Conservation (phyloP, 2,329 filamentous ascomycete genomes). For the Exophiala calicioides region DNA sequence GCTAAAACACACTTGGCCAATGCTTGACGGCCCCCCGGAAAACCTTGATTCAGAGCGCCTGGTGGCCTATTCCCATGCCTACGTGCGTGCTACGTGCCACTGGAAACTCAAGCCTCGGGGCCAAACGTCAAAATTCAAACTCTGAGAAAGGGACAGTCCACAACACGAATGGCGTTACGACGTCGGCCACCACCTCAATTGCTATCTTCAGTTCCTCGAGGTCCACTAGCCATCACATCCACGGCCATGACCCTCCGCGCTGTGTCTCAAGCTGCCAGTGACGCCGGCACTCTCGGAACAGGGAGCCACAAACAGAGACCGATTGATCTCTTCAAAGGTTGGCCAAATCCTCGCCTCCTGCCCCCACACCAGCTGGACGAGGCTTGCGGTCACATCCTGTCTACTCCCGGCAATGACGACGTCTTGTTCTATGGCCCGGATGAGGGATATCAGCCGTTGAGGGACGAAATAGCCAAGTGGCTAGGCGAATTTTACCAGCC, state of each 20-base stretch:
- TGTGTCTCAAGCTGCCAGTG: not conserved
- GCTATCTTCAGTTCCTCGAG: not conserved
- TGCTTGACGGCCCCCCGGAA: too few relatives aligned
- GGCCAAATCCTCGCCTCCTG: slow-evolving; percentile 60
- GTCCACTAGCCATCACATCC: not conserved
- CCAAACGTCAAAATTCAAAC: too few relatives aligned
- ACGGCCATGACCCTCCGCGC: slow-evolving; percentile 17
- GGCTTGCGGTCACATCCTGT: slow-evolving; percentile 50
- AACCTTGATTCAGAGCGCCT: too few relatives aligned
- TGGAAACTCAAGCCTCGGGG: too few relatives aligned
- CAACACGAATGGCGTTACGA: too few relatives aligned
- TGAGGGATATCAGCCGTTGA: slow-evolving; percentile 69
- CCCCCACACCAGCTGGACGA: slow-evolving; percentile 62
- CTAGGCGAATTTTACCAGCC: slow-evolving; percentile 63
- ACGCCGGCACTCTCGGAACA: slow-evolving; percentile 5
- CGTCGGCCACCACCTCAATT: not conserved
- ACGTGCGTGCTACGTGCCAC: too few relatives aligned
- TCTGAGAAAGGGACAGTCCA: too few relatives aligned
- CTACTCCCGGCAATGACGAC: slow-evolving; percentile 33
- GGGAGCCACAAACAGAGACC: slow-evolving; percentile 14
- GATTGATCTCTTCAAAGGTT: slow-evolving; percentile 49
- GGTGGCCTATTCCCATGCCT: too few relatives aligned
- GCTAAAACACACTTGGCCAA: too few relatives aligned
- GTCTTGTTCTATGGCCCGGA: slow-evolving; percentile 81
- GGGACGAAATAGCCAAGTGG: slow-evolving; percentile 70